These are phyloP conservation scores for Ailanthus altissimus DNA, from an alignment of 345 rosid genomes.

Conservation along the genomic window DNA sequence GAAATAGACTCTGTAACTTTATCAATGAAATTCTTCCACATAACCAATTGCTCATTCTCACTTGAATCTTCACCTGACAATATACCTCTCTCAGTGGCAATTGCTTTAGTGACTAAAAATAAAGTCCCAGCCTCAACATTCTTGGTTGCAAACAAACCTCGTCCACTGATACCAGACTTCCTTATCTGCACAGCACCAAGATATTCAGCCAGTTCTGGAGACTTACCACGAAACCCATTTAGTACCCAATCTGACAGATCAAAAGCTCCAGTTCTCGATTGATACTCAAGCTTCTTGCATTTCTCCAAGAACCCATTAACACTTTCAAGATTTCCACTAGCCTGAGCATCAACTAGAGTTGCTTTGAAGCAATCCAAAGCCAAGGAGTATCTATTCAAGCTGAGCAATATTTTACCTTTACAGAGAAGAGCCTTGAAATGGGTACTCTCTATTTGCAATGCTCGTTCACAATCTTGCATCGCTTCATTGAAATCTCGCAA, in stretches of 20 bases:
- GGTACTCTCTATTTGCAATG: slow-evolving; percentile 53
- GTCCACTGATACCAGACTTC: slow-evolving; percentile 71
- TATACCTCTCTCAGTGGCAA: slow-evolving; percentile 79
- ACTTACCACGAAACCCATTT: slow-evolving; percentile 56
- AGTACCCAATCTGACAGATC: slow-evolving; percentile 86
- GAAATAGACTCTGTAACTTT: slow-evolving; percentile 48
- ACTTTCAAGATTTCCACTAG: slow-evolving; percentile 49
- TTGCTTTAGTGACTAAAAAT: slow-evolving; percentile 66
- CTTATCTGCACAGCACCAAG: slow-evolving; percentile 56
- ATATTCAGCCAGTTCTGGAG: slow-evolving; percentile 76
- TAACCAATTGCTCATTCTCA: slow-evolving; percentile 63
- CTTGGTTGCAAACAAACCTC: slow-evolving; percentile 78
- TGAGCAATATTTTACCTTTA: slow-evolving; percentile 75
- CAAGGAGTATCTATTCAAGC: slow-evolving; percentile 55
- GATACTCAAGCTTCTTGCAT: slow-evolving; percentile 72
- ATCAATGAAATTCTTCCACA: slow-evolving; percentile 81
- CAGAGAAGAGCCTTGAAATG: slow-evolving; percentile 85
- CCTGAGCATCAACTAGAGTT: slow-evolving; percentile 57
- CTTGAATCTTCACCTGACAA: slow-evolving; percentile 50
- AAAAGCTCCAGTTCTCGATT: slow-evolving; percentile 72
- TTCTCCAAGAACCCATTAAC: slow-evolving; percentile 62
- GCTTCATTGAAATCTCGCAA: slow-evolving; percentile 54
- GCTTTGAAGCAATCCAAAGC: slow-evolving; percentile 73
- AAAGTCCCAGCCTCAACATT: slow-evolving; percentile 60
- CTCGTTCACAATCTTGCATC: slow-evolving; percentile 59